These are phyloP conservation scores for Puccinia horiana DNA, from an alignment of 1,284 basidiomycete species.

Conservation along the genomic window DNA sequence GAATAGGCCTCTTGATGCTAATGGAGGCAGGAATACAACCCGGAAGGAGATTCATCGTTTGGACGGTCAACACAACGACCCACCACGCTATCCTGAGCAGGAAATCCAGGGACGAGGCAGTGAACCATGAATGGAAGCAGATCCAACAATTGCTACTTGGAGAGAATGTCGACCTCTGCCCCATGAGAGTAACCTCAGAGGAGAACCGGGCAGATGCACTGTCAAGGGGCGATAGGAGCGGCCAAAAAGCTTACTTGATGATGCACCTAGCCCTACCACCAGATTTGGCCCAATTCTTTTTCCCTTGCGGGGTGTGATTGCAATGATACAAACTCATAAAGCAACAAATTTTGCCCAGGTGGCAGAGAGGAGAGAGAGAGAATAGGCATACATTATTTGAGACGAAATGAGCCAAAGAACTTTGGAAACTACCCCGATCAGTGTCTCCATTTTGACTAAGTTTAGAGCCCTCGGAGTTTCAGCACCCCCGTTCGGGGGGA, in stretches of 20 bases:
- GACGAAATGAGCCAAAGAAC: too few relatives aligned
- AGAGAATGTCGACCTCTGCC: background rate
- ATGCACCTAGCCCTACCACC: background rate
- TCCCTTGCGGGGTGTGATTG: too few relatives aligned
- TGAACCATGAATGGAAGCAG: background rate
- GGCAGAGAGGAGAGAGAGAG: too few relatives aligned
- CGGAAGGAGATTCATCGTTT: background rate
- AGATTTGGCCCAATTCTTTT: too few relatives aligned
- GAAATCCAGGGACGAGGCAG: background rate
- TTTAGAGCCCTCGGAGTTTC: too few relatives aligned
- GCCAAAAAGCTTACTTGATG: background rate
- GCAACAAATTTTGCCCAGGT: too few relatives aligned
- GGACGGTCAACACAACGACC: background rate
- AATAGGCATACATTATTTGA: too few relatives aligned
- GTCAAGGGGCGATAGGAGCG: background rate
- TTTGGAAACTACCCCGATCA: too few relatives aligned
- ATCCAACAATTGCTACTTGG: background rate
- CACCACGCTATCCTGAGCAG: background rate
- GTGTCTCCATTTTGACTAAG: too few relatives aligned
- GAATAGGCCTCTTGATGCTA: conserved; percentile 6
- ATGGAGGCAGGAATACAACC: background rate
- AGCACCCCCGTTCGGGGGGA: too few relatives aligned
- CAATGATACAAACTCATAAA: too few relatives aligned
- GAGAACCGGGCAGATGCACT: background rate
- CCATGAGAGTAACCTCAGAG: too few relatives aligned